A percentile compares a stretch with the other conserved stretches of the same genome.
phyloP scores from a whole-genome alignment of 352 stramenopile species.

The Pythium volutum region DNA sequence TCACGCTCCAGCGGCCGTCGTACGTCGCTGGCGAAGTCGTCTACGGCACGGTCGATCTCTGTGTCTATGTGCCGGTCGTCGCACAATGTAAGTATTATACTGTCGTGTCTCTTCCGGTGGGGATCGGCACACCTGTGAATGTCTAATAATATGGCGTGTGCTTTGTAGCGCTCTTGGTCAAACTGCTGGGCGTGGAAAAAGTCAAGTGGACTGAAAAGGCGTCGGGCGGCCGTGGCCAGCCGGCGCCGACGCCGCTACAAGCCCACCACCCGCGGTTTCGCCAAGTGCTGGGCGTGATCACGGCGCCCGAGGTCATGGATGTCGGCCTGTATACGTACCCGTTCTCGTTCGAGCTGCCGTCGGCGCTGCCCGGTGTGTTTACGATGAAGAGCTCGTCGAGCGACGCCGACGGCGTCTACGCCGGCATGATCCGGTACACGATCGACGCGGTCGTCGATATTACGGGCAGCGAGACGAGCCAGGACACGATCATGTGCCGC shows the following conservation, averaged over 20 bases:
- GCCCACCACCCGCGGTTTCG: conserved; percentile 22
- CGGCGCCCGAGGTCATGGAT: conserved; percentile 11
- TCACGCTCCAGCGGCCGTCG: conserved; percentile 31
- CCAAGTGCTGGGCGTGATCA: conserved; percentile 15
- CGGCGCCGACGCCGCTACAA: conserved; percentile 8
- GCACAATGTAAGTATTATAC: conserved; percentile 37
- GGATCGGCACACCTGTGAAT: neutral
- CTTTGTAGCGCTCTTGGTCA: conserved; percentile 50
- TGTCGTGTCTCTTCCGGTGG: neutral
- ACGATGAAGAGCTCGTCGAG: conserved; percentile 20
- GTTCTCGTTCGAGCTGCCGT: conserved; percentile 33
- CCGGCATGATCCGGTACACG: conserved; percentile 31
- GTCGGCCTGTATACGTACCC: conserved; percentile 30
- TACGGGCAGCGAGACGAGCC: conserved; percentile 16
- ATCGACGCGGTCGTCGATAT: conserved; percentile 30
- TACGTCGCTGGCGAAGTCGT: conserved; percentile 60
- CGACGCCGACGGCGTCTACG: conserved; percentile 12
- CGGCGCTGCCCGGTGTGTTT: conserved; percentile 27
- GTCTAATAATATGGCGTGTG: neutral
- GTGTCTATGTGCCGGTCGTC: conserved; percentile 17
- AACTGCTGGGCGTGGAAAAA: conserved; percentile 56
- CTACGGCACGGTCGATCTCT: conserved; percentile 43
- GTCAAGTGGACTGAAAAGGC: conserved; percentile 42
- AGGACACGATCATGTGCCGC: conserved; percentile 13
- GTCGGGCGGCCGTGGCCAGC: neutral